Conservation (phyloP, 345 rosid species). For the Luvunga scandens region DNA sequence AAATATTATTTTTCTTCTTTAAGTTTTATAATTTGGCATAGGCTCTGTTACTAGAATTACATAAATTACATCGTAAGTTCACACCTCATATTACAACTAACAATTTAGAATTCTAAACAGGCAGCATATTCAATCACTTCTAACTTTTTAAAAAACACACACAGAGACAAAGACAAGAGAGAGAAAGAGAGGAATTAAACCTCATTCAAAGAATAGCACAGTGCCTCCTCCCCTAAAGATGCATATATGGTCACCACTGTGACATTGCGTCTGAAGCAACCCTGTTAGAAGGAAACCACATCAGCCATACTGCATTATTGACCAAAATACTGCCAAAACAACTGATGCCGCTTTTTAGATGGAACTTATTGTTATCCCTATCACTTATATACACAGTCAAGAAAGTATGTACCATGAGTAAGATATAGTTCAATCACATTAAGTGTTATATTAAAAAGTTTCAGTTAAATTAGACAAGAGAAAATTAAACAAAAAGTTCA, state of each 20-base stretch:
- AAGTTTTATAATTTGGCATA: background rate
- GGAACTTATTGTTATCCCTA: background rate
- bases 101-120: background rate
- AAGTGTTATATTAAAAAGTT: background rate
- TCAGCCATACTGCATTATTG: background rate
- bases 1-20: background rate
- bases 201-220: constrained; percentile 95
- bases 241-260: constrained; percentile 94
- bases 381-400: background rate
- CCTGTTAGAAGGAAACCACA: constrained; percentile 43
- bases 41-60: background rate
- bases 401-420: background rate
- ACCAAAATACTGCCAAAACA: background rate
- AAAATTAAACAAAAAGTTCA: background rate
- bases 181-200: constrained; percentile 38
- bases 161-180: constrained; percentile 15
- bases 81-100: background rate
- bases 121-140: background rate
- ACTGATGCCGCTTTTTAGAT: background rate
- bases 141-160: background rate
- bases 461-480: background rate
- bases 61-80: background rate
- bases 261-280: constrained; percentile 85
- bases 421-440: background rate
- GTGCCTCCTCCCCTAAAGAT: constrained; percentile 92